Conservation (phyloP, 495 filamentous ascomycete genomes). For the Lentithecium fluviatile region DNA sequence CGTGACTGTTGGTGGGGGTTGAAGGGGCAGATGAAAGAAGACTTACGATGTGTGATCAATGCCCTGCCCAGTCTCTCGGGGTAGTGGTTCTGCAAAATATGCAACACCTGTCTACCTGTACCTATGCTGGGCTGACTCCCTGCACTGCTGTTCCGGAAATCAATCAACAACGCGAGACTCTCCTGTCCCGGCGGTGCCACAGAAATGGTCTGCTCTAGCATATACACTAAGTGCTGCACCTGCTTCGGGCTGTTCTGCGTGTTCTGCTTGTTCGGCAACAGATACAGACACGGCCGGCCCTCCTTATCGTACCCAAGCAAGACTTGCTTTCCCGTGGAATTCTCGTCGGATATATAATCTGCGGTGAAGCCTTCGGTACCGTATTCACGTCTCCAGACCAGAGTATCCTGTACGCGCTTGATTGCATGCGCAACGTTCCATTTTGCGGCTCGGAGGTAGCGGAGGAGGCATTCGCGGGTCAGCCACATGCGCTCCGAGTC, state of each 20-base stretch:
- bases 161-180: constrained; percentile 78
- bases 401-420: constrained; percentile 72
- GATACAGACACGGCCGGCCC: constrained; percentile 80
- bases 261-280: constrained; percentile 87
- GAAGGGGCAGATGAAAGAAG: not conserved
- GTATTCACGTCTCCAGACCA: constrained; percentile 88
- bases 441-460: constrained; percentile 90
- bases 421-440: constrained; percentile 77
- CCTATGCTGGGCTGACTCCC: constrained; percentile 74
- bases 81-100: constrained; percentile 91
- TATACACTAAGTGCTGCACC: constrained; percentile 89
- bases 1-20: not conserved
- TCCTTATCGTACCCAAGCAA: constrained; percentile 83
- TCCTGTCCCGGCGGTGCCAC: constrained; percentile 84
- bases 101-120: constrained; percentile 74
- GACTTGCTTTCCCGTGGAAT: constrained; percentile 94
- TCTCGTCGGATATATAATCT: constrained; percentile 84
- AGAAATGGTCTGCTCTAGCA: constrained; percentile 88
- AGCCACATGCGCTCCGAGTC: constrained; percentile 86
- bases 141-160: constrained; percentile 76
- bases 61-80: constrained; percentile 89
- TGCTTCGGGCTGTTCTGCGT: constrained; percentile 86
- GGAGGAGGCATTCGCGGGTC: constrained; percentile 85
- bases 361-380: constrained; percentile 67
- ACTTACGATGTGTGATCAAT: constrained; percentile 79